Evolutionary conservation across 306 rosid genomes (phyloP).

Genomic region (Pyrus communis): DNA sequence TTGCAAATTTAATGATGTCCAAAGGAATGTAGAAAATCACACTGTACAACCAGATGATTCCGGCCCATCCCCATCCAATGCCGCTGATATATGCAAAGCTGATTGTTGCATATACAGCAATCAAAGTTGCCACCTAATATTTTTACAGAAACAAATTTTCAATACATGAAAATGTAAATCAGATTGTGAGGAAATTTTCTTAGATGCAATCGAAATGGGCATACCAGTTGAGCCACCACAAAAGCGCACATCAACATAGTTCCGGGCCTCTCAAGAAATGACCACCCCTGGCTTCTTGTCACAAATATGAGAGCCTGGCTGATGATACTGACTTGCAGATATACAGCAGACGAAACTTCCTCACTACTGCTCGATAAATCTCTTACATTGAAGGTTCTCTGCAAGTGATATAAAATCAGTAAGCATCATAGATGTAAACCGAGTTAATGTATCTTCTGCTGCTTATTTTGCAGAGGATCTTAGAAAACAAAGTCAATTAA

Average conservation of each 20-base stretch:
- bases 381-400: slow-evolving; percentile 48
- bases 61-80: slow-evolving; percentile 94
- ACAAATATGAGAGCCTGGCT: slow-evolving; percentile 91
- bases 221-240: slow-evolving; percentile 77
- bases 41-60: slow-evolving; percentile 76
- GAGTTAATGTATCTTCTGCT: background rate
- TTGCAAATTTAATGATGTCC: slow-evolving; percentile 67
- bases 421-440: background rate
- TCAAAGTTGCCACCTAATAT: slow-evolving; percentile 71
- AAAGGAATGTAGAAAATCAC: slow-evolving; percentile 67
- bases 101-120: slow-evolving; percentile 67
- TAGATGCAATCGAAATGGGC: background rate
- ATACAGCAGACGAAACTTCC: slow-evolving; percentile 69
- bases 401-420: slow-evolving; percentile 20
- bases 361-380: slow-evolving; percentile 48
- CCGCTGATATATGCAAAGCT: slow-evolving; percentile 68
- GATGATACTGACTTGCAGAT: slow-evolving; percentile 80
- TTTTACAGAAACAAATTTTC: background rate
- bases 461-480: background rate
- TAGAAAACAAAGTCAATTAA: background rate
- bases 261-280: slow-evolving; percentile 77
- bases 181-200: background rate
- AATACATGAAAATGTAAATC: slow-evolving; percentile 1
- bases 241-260: slow-evolving; percentile 64
- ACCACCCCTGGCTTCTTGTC: slow-evolving; percentile 71